These are phyloP conservation scores for Tetrapyrgos nigripes DNA, from an alignment of 1,284 basidiomycete species.

Conservation along the genomic window DNA sequence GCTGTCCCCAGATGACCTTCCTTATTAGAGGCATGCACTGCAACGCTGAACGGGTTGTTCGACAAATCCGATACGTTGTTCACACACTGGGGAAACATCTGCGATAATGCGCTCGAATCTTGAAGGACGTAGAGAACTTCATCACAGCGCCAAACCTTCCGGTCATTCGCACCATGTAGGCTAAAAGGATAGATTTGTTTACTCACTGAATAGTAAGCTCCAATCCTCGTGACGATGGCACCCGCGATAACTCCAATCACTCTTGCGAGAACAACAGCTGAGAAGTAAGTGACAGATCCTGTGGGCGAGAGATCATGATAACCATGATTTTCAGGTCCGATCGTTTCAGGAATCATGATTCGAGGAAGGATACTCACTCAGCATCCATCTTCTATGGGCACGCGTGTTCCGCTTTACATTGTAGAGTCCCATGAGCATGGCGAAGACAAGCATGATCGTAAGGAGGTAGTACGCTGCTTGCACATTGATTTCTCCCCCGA, in stretches of 20 bases:
- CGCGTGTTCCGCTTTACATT: slow-evolving; percentile 30
- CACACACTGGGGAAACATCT: slow-evolving; percentile 26
- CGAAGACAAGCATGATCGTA: slow-evolving; percentile 25
- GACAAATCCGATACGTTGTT: slow-evolving; percentile 14
- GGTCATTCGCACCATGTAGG: not conserved
- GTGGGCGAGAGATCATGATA: not conserved
- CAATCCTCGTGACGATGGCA: slow-evolving; percentile 26
- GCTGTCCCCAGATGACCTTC: slow-evolving; percentile 20
- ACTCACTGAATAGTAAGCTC: slow-evolving; percentile 31
- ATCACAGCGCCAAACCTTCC: slow-evolving; percentile 33
- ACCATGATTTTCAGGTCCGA: not conserved
- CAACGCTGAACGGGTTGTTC: slow-evolving; percentile 17
- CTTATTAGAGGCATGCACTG: slow-evolving; percentile 23
- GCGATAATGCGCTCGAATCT: slow-evolving; percentile 10
- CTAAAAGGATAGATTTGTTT: not conserved
- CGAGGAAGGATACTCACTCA: slow-evolving; percentile 24
- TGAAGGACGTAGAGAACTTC: slow-evolving; percentile 26
- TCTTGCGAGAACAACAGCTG: slow-evolving; percentile 24
- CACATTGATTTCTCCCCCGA: slow-evolving; percentile 33
- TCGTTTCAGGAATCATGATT: not conserved
- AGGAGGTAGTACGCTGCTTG: slow-evolving; percentile 28
- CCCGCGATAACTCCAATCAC: slow-evolving; percentile 23
- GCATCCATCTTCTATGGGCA: slow-evolving; percentile 35
- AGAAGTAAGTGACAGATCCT: slow-evolving; percentile 31
- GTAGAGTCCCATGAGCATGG: slow-evolving; percentile 24